Evolutionary conservation across 2,329 filamentous ascomycete species (phyloP).

Genomic region (Alternaria longipes): DNA sequence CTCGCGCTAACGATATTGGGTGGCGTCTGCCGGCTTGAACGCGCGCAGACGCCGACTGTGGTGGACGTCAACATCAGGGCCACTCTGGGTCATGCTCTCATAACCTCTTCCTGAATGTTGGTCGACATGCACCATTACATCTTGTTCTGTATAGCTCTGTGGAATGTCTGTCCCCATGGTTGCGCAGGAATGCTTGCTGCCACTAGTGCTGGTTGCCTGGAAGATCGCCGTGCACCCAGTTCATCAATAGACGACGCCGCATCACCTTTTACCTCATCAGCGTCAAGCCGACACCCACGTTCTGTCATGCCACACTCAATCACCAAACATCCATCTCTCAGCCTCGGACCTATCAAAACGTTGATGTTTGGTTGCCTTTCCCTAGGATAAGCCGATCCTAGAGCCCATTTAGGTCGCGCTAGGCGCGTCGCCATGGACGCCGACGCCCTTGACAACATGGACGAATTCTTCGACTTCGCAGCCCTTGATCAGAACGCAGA

Average conservation of each 20-base stretch:
- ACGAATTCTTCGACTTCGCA: conserved; percentile 51
- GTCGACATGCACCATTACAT: not conserved
- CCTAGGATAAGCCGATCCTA: conserved; percentile 27
- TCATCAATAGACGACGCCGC: conserved; percentile 31
- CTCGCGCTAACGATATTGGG: conserved; percentile 20
- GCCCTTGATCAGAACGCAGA: conserved; percentile 35
- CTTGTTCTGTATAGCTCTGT: not conserved
- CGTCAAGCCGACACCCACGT: conserved; percentile 19
- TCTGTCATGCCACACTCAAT: conserved; percentile 28
- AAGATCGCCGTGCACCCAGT: conserved; percentile 32
- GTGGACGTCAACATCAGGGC: conserved; percentile 6
- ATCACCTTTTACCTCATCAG: conserved; percentile 25
- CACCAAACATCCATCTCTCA: conserved; percentile 6
- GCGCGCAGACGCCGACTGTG: conserved; percentile 16
- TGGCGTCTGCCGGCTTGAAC: conserved; percentile 17
- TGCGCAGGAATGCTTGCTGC: not conserved
- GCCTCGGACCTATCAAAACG: not conserved
- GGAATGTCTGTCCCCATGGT: not conserved
- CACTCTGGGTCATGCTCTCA: not conserved
- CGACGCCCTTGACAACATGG: conserved; percentile 30
- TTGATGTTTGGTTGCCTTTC: conserved; percentile 16
- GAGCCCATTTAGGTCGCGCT: conserved; percentile 5
- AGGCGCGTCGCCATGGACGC: conserved; percentile 24
- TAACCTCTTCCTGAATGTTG: not conserved
- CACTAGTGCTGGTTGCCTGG: conserved; percentile 29